These are phyloP conservation scores for Eucalyptus decipiens DNA, from an alignment of 345 rosid species.

Conservation along the genomic window DNA sequence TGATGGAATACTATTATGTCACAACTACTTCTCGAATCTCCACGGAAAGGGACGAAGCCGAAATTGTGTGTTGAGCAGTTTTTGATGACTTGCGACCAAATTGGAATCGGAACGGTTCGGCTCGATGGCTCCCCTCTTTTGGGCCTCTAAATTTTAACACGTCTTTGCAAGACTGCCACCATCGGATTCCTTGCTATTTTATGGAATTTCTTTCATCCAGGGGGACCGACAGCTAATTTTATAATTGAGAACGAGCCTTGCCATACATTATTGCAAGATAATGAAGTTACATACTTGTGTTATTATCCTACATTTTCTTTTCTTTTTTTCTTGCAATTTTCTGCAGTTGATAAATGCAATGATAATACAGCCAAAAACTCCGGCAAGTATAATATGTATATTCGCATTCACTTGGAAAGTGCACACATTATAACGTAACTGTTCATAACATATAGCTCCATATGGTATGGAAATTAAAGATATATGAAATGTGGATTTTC, in stretches of 20 bases:
- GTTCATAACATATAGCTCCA: neutral
- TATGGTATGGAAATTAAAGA: neutral
- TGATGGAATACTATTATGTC: neutral
- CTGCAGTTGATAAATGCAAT: neutral
- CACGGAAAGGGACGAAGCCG: neutral
- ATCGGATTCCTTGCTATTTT: neutral
- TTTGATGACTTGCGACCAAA: neutral
- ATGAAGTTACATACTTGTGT: neutral
- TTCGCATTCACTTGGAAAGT: neutral
- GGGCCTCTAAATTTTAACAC: neutral
- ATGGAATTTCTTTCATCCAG: neutral
- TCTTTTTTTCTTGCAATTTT: neutral
- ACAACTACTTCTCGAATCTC: neutral
- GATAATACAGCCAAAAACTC: neutral
- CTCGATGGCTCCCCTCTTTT: neutral
- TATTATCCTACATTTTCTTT: neutral
- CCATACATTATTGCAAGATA: neutral
- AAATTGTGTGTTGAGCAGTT: neutral
- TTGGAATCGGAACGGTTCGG: neutral
- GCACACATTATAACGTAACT: neutral
- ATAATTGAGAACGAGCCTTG: neutral
- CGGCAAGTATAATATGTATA: neutral
- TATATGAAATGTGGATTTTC: neutral
- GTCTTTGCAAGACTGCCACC: neutral
- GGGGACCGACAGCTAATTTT: neutral